Evolutionary conservation across 2,329 filamentous ascomycete species (phyloP).

Genomic region (Fusarium udum): DNA sequence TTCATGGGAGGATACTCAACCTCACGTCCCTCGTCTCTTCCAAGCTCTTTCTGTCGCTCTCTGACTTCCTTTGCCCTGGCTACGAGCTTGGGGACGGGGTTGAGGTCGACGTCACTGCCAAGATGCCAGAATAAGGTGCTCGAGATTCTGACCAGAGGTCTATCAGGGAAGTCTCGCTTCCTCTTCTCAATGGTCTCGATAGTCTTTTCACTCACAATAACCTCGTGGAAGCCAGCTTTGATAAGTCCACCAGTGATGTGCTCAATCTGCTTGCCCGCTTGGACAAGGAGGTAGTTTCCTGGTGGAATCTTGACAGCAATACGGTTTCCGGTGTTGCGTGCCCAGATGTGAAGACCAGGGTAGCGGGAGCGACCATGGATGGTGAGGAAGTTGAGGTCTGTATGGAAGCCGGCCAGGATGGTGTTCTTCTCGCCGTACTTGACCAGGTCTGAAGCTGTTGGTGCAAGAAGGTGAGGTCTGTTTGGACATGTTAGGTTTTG

Average conservation of each 20-base stretch:
- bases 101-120: conserved; percentile 64
- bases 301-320: conserved; percentile 68
- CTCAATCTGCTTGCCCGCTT: conserved; percentile 71
- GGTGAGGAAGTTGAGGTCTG: conserved; percentile 71
- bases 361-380: conserved; percentile 72
- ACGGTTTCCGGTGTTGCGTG: conserved; percentile 67
- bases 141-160: conserved; percentile 66
- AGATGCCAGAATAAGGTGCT: conserved; percentile 71
- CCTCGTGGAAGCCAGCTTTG: conserved; percentile 71
- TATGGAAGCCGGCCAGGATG: conserved; percentile 71
- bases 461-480: conserved; percentile 69
- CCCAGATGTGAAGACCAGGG: conserved; percentile 70
- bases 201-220: conserved; percentile 65
- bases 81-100: conserved; percentile 59
- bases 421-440: conserved; percentile 65
- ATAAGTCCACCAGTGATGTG: conserved; percentile 68
- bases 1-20: conserved; percentile 62
- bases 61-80: conserved; percentile 57
- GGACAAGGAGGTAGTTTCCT: conserved; percentile 67
- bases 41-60: conserved; percentile 57
- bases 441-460: conserved; percentile 66
- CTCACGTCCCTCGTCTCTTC: conserved; percentile 63
- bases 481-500: neutral
- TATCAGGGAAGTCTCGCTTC: conserved; percentile 52
- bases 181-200: conserved; percentile 58